Conservation (phyloP, 179 eudicot genomes). For the Pouteria campechiana region DNA sequence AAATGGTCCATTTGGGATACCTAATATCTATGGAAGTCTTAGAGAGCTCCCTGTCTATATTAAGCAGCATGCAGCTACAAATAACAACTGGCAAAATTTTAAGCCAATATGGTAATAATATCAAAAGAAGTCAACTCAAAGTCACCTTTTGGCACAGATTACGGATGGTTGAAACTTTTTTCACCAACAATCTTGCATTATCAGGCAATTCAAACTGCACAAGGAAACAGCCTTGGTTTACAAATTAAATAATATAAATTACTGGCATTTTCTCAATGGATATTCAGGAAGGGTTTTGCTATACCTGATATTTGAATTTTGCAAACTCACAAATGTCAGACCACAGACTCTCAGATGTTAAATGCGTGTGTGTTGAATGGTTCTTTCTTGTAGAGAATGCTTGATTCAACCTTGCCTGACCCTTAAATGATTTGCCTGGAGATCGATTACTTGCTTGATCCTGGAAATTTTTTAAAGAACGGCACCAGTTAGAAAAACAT, state of each 20-base stretch:
- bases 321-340: slow-evolving; percentile 68
- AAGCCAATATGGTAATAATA: too few relatives aligned
- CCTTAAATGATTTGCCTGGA: slow-evolving; percentile 41
- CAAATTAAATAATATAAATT: neutral
- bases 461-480: slow-evolving; percentile 25
- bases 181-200: slow-evolving; percentile 59
- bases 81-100: too few relatives aligned
- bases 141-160: slow-evolving; percentile 88
- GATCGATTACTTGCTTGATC: slow-evolving; percentile 34
- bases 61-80: too few relatives aligned
- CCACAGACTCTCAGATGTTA: slow-evolving; percentile 75
- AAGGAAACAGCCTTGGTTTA: neutral
- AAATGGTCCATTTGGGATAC: too few relatives aligned
- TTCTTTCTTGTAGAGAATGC: slow-evolving; percentile 31
- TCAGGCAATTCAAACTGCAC: slow-evolving; percentile 82
- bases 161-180: slow-evolving; percentile 84
- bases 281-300: neutral
- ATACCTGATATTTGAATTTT: slow-evolving; percentile 84
- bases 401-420: slow-evolving; percentile 32
- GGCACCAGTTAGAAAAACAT: too few relatives aligned
- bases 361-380: slow-evolving; percentile 29
- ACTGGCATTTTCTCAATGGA: neutral
- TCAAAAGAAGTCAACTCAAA: neutral
- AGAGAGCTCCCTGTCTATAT: too few relatives aligned
- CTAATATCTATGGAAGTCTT: too few relatives aligned